Base-by-base conservation (phyloP, 495 filamentous ascomycete species). In the Penicillium mononematosum region DNA sequence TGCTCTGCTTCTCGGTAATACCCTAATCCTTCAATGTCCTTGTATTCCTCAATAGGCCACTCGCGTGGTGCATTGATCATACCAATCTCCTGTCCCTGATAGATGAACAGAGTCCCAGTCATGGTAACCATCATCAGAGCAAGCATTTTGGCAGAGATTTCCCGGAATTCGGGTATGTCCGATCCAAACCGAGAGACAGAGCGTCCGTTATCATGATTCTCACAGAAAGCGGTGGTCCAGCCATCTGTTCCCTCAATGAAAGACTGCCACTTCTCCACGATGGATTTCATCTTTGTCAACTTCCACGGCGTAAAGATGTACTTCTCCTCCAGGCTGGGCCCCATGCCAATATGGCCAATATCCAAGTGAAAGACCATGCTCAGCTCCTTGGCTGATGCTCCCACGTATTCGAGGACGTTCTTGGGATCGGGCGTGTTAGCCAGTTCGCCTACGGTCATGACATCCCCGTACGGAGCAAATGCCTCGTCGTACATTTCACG, bases 31-130 rank as follows among this genome's bases (percentile, higher is more conserved):
- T 88, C 86, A 39, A 89, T 74, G 61, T 89, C 87, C 42, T 83
- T 78, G 67, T 84, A 88, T 50, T 87, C 79, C 6, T 78, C 78
- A 17, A 85, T 78, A 0, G 64, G 60, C 85, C 85, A 88, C n/a
- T 75, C 55, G 12, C 58, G 52, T 0, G 87, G 85, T 17, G 82
- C 77, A 56, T 89, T 88, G 48, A 77, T 74, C 83, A 88, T 87
- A 5, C 85, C 87, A 39, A 89, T 76, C 53, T 90, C 86, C 61
- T 90, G 83, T 1, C 87, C 87, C 55, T 89, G 85, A 59, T 86
- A 88, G 19, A 88, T 52, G 64, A 84, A 89, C n/a, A 87, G 63
- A 0, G 85, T 88, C 1, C 86, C 87, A 0, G 78, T 79, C 53
- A 87, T 59, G 5, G 79, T 69, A 27, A 71, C 64, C 61, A 81